These are phyloP conservation scores for Cordyceps militaris DNA, from an alignment of 2,329 filamentous ascomycete species.

Conservation along the genomic window DNA sequence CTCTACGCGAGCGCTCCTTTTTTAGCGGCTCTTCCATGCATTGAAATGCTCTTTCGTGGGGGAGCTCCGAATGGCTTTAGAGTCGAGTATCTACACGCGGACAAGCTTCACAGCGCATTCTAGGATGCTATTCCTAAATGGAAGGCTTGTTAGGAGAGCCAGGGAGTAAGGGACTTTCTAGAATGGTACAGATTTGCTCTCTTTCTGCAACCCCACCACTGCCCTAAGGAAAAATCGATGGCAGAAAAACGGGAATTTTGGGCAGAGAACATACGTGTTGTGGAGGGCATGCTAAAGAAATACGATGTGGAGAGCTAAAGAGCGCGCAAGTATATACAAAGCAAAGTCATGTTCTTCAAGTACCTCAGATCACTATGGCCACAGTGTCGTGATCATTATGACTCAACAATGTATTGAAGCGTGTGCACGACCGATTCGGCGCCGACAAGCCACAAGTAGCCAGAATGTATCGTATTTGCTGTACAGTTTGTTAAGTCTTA, in stretches of 20 bases:
- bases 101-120: slow-evolving; percentile 14
- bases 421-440: too few relatives aligned
- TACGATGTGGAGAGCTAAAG: background rate
- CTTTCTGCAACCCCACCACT: slow-evolving; percentile 14
- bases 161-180: slow-evolving; percentile 12
- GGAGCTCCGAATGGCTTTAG: slow-evolving; percentile 12
- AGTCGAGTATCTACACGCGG: slow-evolving; percentile 7
- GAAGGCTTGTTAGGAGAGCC: slow-evolving; percentile 13
- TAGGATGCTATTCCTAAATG: slow-evolving; percentile 16
- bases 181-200: slow-evolving; percentile 16
- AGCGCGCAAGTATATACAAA: too few relatives aligned
- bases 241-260: slow-evolving; percentile 10
- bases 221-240: slow-evolving; percentile 1
- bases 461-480: too few relatives aligned
- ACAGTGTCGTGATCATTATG: too few relatives aligned
- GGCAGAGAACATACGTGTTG: slow-evolving; percentile 14
- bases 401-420: too few relatives aligned
- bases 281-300: slow-evolving; percentile 12
- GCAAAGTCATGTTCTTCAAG: too few relatives aligned
- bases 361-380: too few relatives aligned
- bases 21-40: slow-evolving; percentile 4
- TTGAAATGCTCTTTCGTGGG: slow-evolving; percentile 16
- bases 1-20: slow-evolving; percentile 16
- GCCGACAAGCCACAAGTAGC: too few relatives aligned
- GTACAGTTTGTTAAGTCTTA: too few relatives aligned